These are phyloP conservation scores for Stellera chamaejasme DNA, from an alignment of 345 rosid species.

Conservation along the genomic window DNA sequence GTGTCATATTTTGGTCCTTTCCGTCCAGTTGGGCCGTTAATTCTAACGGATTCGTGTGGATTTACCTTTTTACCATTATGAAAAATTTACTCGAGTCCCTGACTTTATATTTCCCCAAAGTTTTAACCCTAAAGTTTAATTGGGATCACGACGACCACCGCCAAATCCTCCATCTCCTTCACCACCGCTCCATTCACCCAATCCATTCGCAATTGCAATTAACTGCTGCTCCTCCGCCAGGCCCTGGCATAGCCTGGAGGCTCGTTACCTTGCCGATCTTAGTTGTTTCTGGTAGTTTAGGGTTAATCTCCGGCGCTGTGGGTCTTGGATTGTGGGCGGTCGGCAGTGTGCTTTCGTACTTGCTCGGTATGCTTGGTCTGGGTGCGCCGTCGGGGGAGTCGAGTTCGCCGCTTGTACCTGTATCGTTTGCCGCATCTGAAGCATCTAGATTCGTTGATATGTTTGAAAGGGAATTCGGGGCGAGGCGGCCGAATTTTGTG, in stretches of 20 bases:
- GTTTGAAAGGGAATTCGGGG: slow-evolving; percentile 78
- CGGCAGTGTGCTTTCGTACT: slow-evolving; percentile 80
- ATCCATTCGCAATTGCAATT: slow-evolving; percentile 9
- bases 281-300: slow-evolving; percentile 76
- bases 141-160: too few relatives aligned
- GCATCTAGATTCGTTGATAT: slow-evolving; percentile 62
- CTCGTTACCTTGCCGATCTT: slow-evolving; percentile 74
- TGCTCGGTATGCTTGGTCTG: slow-evolving; percentile 73
- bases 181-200: too few relatives aligned
- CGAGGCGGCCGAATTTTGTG: slow-evolving; percentile 59
- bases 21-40: too few relatives aligned
- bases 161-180: too few relatives aligned
- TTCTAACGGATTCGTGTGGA: too few relatives aligned
- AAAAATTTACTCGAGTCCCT: too few relatives aligned
- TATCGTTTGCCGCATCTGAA: slow-evolving; percentile 60
- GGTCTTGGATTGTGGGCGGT: slow-evolving; percentile 97
- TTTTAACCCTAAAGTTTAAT: too few relatives aligned
- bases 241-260: slow-evolving; percentile 81
- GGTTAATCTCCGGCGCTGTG: slow-evolving; percentile 79
- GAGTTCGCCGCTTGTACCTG: slow-evolving; percentile 46
- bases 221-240: slow-evolving; percentile 11
- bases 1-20: too few relatives aligned
- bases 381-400: slow-evolving; percentile 39
- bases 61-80: too few relatives aligned
- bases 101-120: too few relatives aligned